Evolutionary conservation across 177 flowering plant species (phyloP).

Genomic region (Telopea speciosissima): DNA sequence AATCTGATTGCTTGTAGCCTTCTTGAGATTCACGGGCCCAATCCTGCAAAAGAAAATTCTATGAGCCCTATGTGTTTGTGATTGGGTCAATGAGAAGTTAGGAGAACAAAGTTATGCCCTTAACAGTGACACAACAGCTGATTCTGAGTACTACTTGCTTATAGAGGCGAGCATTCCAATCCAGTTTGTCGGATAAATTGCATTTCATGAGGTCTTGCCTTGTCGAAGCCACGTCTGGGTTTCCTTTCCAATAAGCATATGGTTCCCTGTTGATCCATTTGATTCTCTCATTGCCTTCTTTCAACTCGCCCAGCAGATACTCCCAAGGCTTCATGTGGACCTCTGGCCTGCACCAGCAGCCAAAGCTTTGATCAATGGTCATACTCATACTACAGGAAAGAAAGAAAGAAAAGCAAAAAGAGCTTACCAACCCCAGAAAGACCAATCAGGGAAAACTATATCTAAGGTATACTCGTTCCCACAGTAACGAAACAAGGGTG

Average conservation of each 20-base stretch:
- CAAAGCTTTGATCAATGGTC: too few species aligned
- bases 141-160: constrained; percentile 32
- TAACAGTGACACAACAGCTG: too few species aligned
- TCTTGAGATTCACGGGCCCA: constrained; percentile 30
- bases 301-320: constrained; percentile 22
- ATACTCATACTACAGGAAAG: too few species aligned
- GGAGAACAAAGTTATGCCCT: too few species aligned
- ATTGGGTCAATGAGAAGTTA: too few species aligned
- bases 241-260: constrained; percentile 56
- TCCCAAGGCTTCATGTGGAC: constrained; percentile 44
- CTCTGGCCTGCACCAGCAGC: constrained; percentile 31
- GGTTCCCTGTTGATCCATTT: constrained; percentile 45
- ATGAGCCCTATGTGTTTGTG: too few species aligned
- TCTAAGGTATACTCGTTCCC: constrained; percentile 19
- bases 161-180: constrained; percentile 42
- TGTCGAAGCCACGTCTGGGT: constrained; percentile 30
- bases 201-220: constrained; percentile 42
- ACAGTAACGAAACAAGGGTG: constrained; percentile 44
- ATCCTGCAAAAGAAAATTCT: too few species aligned
- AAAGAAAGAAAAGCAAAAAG: background rate
- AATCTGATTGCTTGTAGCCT: constrained; percentile 37
- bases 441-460: constrained; percentile 52
- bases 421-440: constrained; percentile 21
- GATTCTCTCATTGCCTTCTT: constrained; percentile 34
- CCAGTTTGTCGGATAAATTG: constrained; percentile 31